phyloP scores from a whole-genome alignment of 2,329 filamentous ascomycete genomes.

The Niveomyces coronatus region DNA sequence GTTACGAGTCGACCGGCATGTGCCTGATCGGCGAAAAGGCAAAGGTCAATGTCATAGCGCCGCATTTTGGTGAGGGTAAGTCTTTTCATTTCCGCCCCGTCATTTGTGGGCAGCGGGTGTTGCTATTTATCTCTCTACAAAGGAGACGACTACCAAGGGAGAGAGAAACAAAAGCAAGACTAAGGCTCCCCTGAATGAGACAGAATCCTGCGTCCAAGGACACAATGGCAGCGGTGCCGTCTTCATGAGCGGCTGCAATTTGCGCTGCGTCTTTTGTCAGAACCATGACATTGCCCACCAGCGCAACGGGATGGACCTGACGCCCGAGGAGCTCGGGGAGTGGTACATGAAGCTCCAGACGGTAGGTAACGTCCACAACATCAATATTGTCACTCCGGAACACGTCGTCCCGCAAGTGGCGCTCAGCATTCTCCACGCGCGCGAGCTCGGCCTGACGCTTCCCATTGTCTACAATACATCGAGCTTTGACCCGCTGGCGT shows the following conservation, averaged over 20 bases:
- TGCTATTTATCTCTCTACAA: background rate
- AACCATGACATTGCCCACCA: constrained; percentile 78
- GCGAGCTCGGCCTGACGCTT: constrained; percentile 56
- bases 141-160: too few relatives aligned
- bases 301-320: constrained; percentile 69
- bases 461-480: constrained; percentile 83
- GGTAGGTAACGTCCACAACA: constrained; percentile 75
- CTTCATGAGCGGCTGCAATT: constrained; percentile 68
- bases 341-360: constrained; percentile 80
- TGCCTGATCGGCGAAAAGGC: constrained; percentile 68
- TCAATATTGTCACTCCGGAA: constrained; percentile 79
- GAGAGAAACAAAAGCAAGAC: background rate
- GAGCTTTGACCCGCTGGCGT: constrained; percentile 66
- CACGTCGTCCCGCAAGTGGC: constrained; percentile 80
- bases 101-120: too few relatives aligned
- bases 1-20: constrained; percentile 67
- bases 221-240: constrained; percentile 71
- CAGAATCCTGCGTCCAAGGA: constrained; percentile 72
- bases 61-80: constrained; percentile 69
- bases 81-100: constrained; percentile 1
- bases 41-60: constrained; percentile 76
- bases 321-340: constrained; percentile 65
- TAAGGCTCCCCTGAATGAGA: background rate
- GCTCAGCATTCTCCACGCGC: constrained; percentile 63
- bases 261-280: constrained; percentile 69